Evolutionary conservation across 2,329 filamentous ascomycete species (phyloP).

Genomic region (Dichotomopilus funicola): DNA sequence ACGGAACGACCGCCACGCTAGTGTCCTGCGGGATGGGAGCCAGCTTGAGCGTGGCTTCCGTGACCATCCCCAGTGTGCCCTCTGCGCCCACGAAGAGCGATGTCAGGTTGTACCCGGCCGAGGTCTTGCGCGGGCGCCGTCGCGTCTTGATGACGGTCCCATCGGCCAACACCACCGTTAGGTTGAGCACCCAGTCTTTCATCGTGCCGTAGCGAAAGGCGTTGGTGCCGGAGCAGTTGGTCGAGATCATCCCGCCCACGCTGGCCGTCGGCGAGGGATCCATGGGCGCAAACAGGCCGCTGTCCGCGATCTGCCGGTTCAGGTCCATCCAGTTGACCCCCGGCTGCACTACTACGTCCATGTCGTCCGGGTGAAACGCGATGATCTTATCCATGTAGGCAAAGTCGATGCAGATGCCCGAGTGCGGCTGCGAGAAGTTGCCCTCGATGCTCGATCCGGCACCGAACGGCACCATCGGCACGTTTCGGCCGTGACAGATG

Average conservation of each 20-base stretch:
- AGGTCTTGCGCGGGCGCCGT: conserved; percentile 59
- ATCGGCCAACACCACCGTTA: conserved; percentile 78
- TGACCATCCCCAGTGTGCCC: conserved; percentile 64
- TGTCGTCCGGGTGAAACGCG: conserved; percentile 56
- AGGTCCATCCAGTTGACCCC: conserved; percentile 73
- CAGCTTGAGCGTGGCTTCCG: conserved; percentile 63
- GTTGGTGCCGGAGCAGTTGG: conserved; percentile 65
- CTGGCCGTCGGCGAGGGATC: conserved; percentile 78
- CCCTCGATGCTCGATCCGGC: conserved; percentile 67
- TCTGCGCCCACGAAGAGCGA: conserved; percentile 64
- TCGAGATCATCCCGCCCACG: conserved; percentile 76
- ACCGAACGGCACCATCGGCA: conserved; percentile 67
- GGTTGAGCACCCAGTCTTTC: conserved; percentile 77
- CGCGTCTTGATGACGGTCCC: conserved; percentile 66
- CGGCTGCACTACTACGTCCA: conserved; percentile 67
- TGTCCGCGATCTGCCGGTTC: conserved; percentile 61
- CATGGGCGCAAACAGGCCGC: conserved; percentile 75
- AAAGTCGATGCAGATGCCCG: conserved; percentile 66
- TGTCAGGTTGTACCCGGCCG: conserved; percentile 66
- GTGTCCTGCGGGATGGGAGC: conserved; percentile 57
- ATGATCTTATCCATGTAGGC: conserved; percentile 60
- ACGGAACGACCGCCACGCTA: conserved; percentile 58
- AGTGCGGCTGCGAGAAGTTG: conserved; percentile 60
- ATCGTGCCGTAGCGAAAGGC: conserved; percentile 81
- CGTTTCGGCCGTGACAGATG: conserved; percentile 53